Evolutionary conservation across 148 eudicot species (phyloP).

Genomic region (Amaranthus palmeri): DNA sequence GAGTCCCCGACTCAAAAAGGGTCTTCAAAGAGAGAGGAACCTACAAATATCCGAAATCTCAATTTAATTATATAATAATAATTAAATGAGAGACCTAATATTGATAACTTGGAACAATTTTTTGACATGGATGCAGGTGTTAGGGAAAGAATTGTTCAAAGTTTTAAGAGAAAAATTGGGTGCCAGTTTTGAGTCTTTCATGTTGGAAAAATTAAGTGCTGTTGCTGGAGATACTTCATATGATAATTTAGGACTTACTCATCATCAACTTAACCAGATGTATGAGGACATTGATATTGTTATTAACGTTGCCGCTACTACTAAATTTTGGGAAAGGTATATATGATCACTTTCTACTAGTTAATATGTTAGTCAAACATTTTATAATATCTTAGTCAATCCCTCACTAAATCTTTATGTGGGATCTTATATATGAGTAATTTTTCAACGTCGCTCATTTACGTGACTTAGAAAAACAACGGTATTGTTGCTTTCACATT

Average conservation of each 20-base stretch:
- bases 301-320: slow-evolving; percentile 22
- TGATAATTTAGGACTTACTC: slow-evolving; percentile 12
- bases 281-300: slow-evolving; percentile 15
- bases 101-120: background rate
- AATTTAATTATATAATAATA: too few relatives aligned
- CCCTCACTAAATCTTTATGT: too few relatives aligned
- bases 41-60: too few relatives aligned
- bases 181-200: slow-evolving; percentile 9
- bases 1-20: too few relatives aligned
- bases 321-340: slow-evolving; percentile 28
- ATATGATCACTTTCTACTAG: slow-evolving; percentile 24
- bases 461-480: too few relatives aligned
- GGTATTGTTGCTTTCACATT: too few relatives aligned
- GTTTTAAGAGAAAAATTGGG: slow-evolving; percentile 15
- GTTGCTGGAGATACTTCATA: slow-evolving; percentile 22
- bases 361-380: background rate
- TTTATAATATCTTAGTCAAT: too few relatives aligned
- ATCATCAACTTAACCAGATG: background rate
- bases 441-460: too few relatives aligned
- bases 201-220: slow-evolving; percentile 15
- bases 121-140: slow-evolving; percentile 10
- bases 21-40: too few relatives aligned
- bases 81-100: too few relatives aligned
- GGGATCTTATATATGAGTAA: too few relatives aligned
- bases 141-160: slow-evolving; percentile 28